Evolutionary conservation across 495 filamentous ascomycete species (phyloP), one percentile per base, ranked within the genome.

Genomic region (Tuber indicum): DNA sequence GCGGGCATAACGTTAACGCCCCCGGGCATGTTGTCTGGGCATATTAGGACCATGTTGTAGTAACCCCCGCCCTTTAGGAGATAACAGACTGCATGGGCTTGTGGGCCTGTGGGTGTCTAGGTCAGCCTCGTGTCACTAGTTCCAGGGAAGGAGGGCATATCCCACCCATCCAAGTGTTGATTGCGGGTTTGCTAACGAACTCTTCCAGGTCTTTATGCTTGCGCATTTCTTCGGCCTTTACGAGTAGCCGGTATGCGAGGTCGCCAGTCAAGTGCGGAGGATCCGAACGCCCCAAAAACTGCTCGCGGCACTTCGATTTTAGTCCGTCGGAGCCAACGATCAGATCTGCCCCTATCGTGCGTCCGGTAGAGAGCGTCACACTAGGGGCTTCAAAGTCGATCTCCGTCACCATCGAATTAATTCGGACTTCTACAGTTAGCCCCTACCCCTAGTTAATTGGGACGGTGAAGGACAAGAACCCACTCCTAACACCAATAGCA

Each of bases 91-190:
- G 87, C 87, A 76, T 91, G 90, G 9, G 84, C 85, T 16, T 82
- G 75, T 3, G 89, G 89, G 0, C 87, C 88, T 74, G 72, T 74
- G 70, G n/a, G n/a, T 32, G 23, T 62, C n/a, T 62, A 9, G 52
- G 52, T 62, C n/a, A 62, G 52, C n/a, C 52, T n/a, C 26, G 10
- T 26, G 52, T 62, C 52, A 62, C 26, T 62, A n/a, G 52, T 62
- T 26, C 58, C 32, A 2, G 12, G 6, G 58, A 19, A 17, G 4
- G 58, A 36, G 58, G 58, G 21, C 26, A 39, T 42, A 42, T 46
- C 72, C 21, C 32, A 0, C 92, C 91, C 43, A 92, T 81, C 92
- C 92, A 94, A 79, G 92, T 91, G 76, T 92, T 87, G 21, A 92
- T 90, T 23, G 87, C 87, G 0, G 90, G 88, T 32, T 89, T 84